These are phyloP conservation scores for Monilinia fructicola DNA, from an alignment of 2,329 filamentous ascomycete genomes.

Conservation along the genomic window DNA sequence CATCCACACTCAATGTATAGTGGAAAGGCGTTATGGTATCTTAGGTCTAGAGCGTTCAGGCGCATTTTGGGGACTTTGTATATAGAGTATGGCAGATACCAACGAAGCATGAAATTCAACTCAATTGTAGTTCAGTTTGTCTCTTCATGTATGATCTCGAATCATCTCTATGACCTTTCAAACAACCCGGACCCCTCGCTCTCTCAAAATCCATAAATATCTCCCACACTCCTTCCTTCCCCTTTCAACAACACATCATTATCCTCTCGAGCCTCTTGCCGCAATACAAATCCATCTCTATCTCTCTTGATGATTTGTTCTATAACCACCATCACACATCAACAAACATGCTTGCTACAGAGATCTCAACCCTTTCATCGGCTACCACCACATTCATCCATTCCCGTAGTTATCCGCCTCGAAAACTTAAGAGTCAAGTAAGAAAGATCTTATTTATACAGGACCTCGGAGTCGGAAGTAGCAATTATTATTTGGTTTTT, in stretches of 20 bases:
- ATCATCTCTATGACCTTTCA: background rate
- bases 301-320: no score
- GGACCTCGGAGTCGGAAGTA: no score
- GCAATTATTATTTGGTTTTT: no score
- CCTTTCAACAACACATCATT: background rate
- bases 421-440: no score
- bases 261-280: background rate
- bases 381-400: no score
- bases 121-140: background rate
- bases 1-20: background rate
- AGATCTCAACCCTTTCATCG: no score
- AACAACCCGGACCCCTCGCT: no score
- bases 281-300: no score
- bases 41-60: slow-evolving; percentile 12
- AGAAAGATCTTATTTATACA: no score
- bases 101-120: slow-evolving; percentile 17
- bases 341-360: background rate
- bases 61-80: slow-evolving; percentile 5
- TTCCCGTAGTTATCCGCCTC: no score
- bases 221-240: no score
- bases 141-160: slow-evolving; percentile 27
- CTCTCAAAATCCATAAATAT: no score
- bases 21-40: slow-evolving; percentile 16
- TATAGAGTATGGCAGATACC: slow-evolving; percentile 17
- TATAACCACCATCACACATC: background rate